Base-by-base conservation (phyloP, 2,329 filamentous ascomycete species). In the Bipolaris gigantea region DNA sequence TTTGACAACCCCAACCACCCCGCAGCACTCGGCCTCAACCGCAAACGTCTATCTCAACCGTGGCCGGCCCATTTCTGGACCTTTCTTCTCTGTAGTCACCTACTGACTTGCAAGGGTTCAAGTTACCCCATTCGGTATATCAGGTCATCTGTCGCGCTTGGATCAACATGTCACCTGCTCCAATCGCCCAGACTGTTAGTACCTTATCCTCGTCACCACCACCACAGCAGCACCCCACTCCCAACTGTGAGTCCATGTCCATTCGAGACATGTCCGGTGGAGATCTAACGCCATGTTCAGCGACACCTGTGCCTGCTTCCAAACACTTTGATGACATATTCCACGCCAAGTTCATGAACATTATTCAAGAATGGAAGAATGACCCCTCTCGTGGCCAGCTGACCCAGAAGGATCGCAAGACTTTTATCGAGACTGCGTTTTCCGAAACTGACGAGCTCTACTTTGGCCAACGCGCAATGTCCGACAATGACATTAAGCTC, bases 241-340 rank as follows among this genome's bases (percentile, higher is more conserved):
- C 60, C 9, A 56, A 18, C 39, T 18, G 65, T 68, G 56, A 50
- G 63, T 46, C 19, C 7, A 3, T 34, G 43, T 3, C 52, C 16
- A 23, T 13, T 19, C n/a, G 5, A 36, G 9, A 5, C 34, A 36
- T 23, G 19, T 30, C 15, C 15, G 1, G 23, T 32, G 5, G 13
- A 27, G 18, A 35, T 35, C 45, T 48, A 6, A 36, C 51, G 18
- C 7, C 38, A 39, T 8, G 39, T 39, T 30, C 46, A 67, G 63
- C 57, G 35, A 42, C 58, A 44, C 32, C 57, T 41, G 34, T 52
- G 18, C 56, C 63, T 30, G 42, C 54, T 21, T 53, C 61, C 23
- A 64, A 56, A 55, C 62, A 64, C 40, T 74, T 73, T 50, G 71
- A 73, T 51, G 70, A 73, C 43, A 67, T 72, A 27, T 73, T 73